A percentile compares a stretch with the other conserved stretches of the same genome.
Conservation (phyloP, 768 basidiomycete genomes). For the Russula lepida region DNA sequence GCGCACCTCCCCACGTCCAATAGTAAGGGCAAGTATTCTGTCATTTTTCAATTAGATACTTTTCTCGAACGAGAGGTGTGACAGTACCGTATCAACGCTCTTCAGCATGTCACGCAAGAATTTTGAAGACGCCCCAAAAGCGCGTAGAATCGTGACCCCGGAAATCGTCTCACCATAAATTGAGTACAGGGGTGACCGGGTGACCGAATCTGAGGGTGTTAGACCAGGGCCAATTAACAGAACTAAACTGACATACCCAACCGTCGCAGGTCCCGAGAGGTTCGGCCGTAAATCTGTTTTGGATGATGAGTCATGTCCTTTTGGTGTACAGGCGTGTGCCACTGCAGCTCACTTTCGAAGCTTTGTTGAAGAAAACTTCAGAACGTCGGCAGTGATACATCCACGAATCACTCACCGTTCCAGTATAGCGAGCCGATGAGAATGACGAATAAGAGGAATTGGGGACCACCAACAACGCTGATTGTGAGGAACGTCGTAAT, state of each 20-base stretch:
- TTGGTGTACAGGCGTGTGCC: background rate
- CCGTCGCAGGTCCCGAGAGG: slow-evolving; percentile 78
- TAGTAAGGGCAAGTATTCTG: slow-evolving; percentile 67
- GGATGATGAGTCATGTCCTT: slow-evolving; percentile 22
- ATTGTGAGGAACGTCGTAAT: slow-evolving; percentile 65
- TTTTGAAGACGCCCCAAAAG: slow-evolving; percentile 84
- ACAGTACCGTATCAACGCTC: slow-evolving; percentile 58
- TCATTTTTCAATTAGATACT: background rate
- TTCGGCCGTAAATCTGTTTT: slow-evolving; percentile 63
- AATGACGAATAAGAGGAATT: slow-evolving; percentile 56
- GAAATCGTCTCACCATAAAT: slow-evolving; percentile 47
- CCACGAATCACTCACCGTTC: slow-evolving; percentile 40
- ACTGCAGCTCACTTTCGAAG: slow-evolving; percentile 7
- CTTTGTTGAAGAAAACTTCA: background rate
- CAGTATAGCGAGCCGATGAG: slow-evolving; percentile 58
- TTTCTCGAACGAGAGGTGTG: background rate
- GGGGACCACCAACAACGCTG: slow-evolving; percentile 68
- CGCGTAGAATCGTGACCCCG: slow-evolving; percentile 51
- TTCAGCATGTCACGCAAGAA: slow-evolving; percentile 78
- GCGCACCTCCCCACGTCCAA: slow-evolving; percentile 82
- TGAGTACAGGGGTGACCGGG: slow-evolving; percentile 43
- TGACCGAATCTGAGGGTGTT: slow-evolving; percentile 31
- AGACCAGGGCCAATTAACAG: background rate
- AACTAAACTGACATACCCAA: slow-evolving; percentile 40
- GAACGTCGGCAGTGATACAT: background rate